Base-by-base conservation (phyloP, 495 filamentous ascomycete species). In the Penicillium waksmanii region DNA sequence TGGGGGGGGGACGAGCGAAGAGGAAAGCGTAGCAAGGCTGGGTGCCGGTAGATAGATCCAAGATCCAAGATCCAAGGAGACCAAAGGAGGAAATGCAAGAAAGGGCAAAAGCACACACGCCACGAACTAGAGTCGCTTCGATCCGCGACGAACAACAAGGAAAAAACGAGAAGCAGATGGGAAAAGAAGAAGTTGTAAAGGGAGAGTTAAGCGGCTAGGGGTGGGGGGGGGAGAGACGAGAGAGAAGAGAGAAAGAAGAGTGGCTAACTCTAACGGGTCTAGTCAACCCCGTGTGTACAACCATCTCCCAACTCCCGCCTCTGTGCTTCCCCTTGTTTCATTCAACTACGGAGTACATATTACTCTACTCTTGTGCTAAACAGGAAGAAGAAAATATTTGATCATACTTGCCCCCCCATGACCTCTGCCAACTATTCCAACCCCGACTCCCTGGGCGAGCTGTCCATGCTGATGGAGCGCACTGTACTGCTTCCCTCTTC, bases 391-490 rank as follows among this genome's bases (percentile, higher is more conserved):
- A 31, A 31, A 31, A 9, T 31, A 31, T 31, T 31, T 31, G 1
- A 31, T 31, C 27, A 2, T 31, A 23, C 23, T 23, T 2, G n/a
- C n/a, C 23, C 23, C 27, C 36, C 36, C 11, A 19, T 69, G 17
- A 57, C 71, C 13, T 23, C 23, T 23, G 23, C 67, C 35, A 67
- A 66, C 49, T 69, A 63, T 43, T 65, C 75, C 13, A 74, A 77
- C 43, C 79, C 76, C 4, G 71, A 81, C 10, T 75, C 78, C 17
- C 64, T 83, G 2, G 67, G 71, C 27, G 74, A 75, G 35, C 67
- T 83, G 27, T 73, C 78, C 17, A 66, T 68, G 10, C 70, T 74
- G 64, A 64, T 81, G 53, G 80, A 82, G 53, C 72, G 78, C 58
- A 79, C 78, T 57, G 80, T 82, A 73, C 44, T 61, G 19, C 44